phyloP scores from a whole-genome alignment of 2,329 filamentous ascomycete species.

The Verticillium klebahnii region DNA sequence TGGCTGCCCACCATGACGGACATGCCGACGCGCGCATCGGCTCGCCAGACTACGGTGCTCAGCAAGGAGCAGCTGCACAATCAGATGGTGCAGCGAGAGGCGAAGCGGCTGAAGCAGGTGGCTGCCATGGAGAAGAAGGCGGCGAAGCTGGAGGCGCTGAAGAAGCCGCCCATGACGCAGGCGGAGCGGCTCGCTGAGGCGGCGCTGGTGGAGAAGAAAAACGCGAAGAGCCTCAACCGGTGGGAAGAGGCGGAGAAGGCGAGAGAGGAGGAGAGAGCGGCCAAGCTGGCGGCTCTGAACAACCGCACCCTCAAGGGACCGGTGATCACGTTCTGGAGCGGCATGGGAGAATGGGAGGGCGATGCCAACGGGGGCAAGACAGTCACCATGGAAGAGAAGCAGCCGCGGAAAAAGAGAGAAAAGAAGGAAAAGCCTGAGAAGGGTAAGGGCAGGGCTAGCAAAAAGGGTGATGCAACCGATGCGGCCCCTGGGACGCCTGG shows the following conservation, averaged over 20 bases:
- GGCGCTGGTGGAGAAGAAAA: conserved; percentile 75
- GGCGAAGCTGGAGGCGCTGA: conserved; percentile 66
- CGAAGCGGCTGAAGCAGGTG: conserved; percentile 65
- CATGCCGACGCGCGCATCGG: conserved; percentile 53
- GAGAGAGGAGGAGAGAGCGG: conserved; percentile 76
- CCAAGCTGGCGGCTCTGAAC: conserved; percentile 81
- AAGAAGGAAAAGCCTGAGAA: conserved; percentile 41
- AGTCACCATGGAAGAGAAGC: conserved; percentile 57
- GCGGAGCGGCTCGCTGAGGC: conserved; percentile 80
- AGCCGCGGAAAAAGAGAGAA: conserved; percentile 47
- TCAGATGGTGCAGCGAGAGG: conserved; percentile 70
- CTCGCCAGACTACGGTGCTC: conserved; percentile 51
- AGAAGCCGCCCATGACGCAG: conserved; percentile 81
- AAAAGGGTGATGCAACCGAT: conserved; percentile 1
- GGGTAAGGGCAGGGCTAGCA: conserved; percentile 20
- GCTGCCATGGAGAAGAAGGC: conserved; percentile 63
- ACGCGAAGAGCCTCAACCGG: conserved; percentile 83
- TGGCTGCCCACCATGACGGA: conserved; percentile 53
- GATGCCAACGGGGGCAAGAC: conserved; percentile 63
- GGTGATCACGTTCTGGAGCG: conserved; percentile 90
- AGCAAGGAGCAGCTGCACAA: conserved; percentile 61
- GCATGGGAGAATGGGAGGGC: conserved; percentile 66
- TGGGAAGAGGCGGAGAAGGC: conserved; percentile 94
- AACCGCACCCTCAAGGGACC: conserved; percentile 83
- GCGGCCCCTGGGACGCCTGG: neutral